Base-by-base conservation (phyloP, 164 flowering plant genomes). In the Litsea cubeba region DNA sequence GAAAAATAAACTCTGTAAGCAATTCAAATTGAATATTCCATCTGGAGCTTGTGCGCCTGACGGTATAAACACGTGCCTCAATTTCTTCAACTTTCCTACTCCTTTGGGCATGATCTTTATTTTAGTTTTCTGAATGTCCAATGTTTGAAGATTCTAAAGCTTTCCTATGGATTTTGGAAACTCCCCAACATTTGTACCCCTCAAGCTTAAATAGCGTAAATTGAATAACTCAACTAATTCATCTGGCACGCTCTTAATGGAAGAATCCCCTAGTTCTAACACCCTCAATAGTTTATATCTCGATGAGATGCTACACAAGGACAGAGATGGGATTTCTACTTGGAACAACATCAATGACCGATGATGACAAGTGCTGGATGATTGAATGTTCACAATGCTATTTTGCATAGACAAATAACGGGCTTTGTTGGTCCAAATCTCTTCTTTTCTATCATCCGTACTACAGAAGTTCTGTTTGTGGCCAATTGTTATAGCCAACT, bases 351-450 rank as follows among this genome's bases (percentile, higher is more conserved):
- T 15, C 12, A 65, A 35, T 12, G 68, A 25, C 5, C 68, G 68
- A 26, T 25, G 68, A 25, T 65, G 68, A 25, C 68, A 28, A 24
- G 18, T 28, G 3, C 22, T 30, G 32, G 5, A 30, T 54, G 25
- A 15, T 51, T 51, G 12, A 51, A 51, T 51, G 58, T 51, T 51
- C 18, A 12, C 57, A 12, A 12, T 0, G 17, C 17, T 51, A 51
- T 15, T 51, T 15, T 72, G 76, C 4, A 75, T 50, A 2, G 68
- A 79, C 28, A 75, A 25, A 6, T 66, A 73, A 2, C 78, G 64
- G 14, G 5, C 23, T 40, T 40, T 51, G n/a, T 3, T 22, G 24
- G 1, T 18, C 17, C 18, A 2, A 11, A 17, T 51, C 18, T 12
- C 4, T 51, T 51, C 18, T 51, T 51, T 51, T 17, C 17, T 3